A percentile compares a stretch with the other conserved stretches of the same genome.
Evolutionary conservation across 805 yeast genomes (phyloP).

Genomic region (Metschnikowia proteae): DNA sequence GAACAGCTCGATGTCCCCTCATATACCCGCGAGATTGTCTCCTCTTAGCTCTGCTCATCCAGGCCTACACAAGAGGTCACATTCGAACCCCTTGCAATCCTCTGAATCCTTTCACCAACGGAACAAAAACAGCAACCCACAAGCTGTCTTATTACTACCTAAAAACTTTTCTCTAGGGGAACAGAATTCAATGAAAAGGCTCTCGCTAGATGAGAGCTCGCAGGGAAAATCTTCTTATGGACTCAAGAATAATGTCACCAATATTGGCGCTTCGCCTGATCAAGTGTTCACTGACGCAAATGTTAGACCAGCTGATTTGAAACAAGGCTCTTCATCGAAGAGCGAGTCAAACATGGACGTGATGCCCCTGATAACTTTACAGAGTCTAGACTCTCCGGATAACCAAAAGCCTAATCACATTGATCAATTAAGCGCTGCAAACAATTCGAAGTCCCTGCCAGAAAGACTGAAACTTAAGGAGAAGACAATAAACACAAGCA

Average conservation of each 20-base stretch:
- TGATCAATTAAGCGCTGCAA: not conserved
- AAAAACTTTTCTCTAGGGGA: conserved; percentile 40
- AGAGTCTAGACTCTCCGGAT: not conserved
- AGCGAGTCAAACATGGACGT: conserved; percentile 2
- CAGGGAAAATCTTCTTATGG: conserved; percentile 3
- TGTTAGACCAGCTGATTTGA: not conserved
- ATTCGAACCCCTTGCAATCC: conserved; percentile 32
- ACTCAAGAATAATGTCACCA: conserved; percentile 16
- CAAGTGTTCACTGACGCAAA: not conserved
- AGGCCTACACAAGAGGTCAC: conserved; percentile 27
- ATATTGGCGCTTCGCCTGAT: conserved; percentile 14
- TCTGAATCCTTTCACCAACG: conserved; percentile 15
- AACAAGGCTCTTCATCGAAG: not conserved
- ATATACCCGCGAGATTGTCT: conserved; percentile 3
- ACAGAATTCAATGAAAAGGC: conserved; percentile 22
- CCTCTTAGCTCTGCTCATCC: conserved; percentile 4
- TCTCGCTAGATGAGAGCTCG: conserved; percentile 16
- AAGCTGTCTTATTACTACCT: conserved; percentile 49
- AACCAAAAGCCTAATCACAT: not conserved
- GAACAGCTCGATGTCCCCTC: conserved; percentile 12
- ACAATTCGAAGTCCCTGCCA: not conserved
- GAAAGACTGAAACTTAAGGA: conserved; percentile 5
- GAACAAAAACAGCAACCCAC: conserved; percentile 23
- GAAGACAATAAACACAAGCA: conserved; percentile 27
- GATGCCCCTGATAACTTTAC: not conserved